Base-by-base conservation (phyloP, 495 filamentous ascomycete genomes). In the Penicillium chermesinum region DNA sequence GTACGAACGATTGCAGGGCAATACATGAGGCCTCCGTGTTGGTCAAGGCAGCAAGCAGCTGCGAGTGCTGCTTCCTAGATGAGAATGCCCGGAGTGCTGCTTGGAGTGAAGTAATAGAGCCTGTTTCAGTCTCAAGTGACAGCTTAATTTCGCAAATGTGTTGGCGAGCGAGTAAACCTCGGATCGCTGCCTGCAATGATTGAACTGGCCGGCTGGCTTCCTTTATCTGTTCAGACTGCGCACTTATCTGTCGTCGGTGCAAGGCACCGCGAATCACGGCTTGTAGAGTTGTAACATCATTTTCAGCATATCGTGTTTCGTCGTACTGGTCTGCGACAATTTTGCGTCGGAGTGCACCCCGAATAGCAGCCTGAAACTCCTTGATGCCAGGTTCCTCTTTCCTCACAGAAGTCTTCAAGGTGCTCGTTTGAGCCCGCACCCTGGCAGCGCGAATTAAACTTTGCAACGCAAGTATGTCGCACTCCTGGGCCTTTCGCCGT, bases 381-480 rank as follows among this genome's bases (percentile, higher is more conserved):
- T 78, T 71, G 45, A 87, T 70, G 1, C 80, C 79, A 48, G 77
- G 70, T 25, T 74, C 71, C 19, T 83, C 79, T 51, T 66, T 68
- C 41, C 75, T 73, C 53, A 90, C 69, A 49, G 77, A 73, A 55
- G 75, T 78, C 58, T 75, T 84, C 48, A 88, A 72, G 44, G 77
- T 69, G 52, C 80, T 80, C 48, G 85, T 76, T 62, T 88, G 70
- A 39, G 77, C 72, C 56, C 94, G 79, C 34, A 83, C 82, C 65
- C 85, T 91, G 34, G 77, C 76, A 2, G 83, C 94, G 57, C 93
- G 77, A 46, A 91, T 79, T 21, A 94, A 70, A 53, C 83, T 93
- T 65, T 98, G 93, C n/a, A 98, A 66, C 44, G 78, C 75, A 20
- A 93, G 67, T 32, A 98, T 76, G 39, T 91, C 79, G 12, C 66